These are phyloP conservation scores for Penicillium samsonianum DNA, from an alignment of 495 filamentous ascomycete species.

Conservation along the genomic window DNA sequence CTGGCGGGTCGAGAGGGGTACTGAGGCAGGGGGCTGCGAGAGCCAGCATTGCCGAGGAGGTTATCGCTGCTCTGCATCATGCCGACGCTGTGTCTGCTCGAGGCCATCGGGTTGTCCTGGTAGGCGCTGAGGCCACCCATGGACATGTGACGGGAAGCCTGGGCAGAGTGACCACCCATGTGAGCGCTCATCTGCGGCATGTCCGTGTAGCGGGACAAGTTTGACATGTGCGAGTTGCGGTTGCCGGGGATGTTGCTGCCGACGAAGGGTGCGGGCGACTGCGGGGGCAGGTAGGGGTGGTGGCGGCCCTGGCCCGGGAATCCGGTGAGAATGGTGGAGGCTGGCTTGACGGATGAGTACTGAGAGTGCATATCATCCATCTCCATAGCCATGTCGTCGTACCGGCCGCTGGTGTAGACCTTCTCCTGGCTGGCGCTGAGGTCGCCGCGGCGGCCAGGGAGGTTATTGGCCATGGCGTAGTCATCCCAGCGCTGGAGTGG, in stretches of 20 bases:
- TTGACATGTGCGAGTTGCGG: conserved; percentile 59
- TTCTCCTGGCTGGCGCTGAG: conserved; percentile 61
- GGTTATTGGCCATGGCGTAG: conserved; percentile 85
- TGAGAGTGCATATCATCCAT: conserved; percentile 98
- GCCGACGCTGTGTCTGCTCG: conserved; percentile 49
- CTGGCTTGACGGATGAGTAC: conserved; percentile 92
- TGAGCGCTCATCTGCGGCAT: conserved; percentile 38
- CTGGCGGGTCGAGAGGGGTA: conserved; percentile 60
- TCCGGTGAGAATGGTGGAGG: conserved; percentile 87
- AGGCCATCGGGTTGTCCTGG: conserved; percentile 48
- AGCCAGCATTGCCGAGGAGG: conserved; percentile 53
- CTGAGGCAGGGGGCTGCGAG: conserved; percentile 54
- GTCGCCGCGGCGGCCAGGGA: conserved; percentile 85
- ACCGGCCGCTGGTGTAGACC: conserved; percentile 48
- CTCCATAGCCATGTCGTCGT: conserved; percentile 71
- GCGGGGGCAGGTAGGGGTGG: conserved; percentile 73
- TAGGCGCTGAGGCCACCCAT: conserved; percentile 63
- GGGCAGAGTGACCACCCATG: conserved; percentile 29
- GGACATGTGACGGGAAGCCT: conserved; percentile 58
- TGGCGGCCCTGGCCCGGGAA: conserved; percentile 65
- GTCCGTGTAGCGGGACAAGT: conserved; percentile 56
- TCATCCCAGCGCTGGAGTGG: conserved; percentile 97
- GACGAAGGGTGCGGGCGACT: conserved; percentile 68
- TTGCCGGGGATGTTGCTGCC: conserved; percentile 52
- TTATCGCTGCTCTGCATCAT: conserved; percentile 62